Evolutionary conservation across 2,329 filamentous ascomycete genomes (phyloP).

Genomic region (Metarhizium rileyi): DNA sequence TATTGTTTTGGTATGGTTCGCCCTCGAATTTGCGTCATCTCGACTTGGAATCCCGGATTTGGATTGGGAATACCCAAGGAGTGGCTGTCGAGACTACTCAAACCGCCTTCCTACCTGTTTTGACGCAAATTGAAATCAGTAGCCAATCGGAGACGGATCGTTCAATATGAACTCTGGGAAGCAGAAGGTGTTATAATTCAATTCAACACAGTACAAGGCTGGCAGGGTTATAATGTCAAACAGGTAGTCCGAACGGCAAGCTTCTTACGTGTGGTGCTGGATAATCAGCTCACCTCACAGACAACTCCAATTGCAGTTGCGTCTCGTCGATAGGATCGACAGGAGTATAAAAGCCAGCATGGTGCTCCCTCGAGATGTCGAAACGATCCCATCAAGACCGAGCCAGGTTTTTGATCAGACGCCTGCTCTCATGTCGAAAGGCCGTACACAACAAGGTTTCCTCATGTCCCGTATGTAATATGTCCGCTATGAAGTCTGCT

Average conservation of each 20-base stretch:
- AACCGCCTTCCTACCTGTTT: not conserved
- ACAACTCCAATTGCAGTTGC: not conserved
- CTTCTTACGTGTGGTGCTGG: not conserved
- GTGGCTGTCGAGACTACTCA: not conserved
- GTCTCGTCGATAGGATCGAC: not conserved
- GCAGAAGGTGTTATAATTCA: too few relatives aligned
- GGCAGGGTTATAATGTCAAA: constrained; percentile 1
- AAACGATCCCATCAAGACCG: not conserved
- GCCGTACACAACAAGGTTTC: too few relatives aligned
- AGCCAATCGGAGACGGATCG: not conserved
- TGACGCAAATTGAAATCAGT: not conserved
- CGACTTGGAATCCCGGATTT: not conserved
- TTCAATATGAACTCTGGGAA: not conserved
- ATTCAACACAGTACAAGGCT: too few relatives aligned
- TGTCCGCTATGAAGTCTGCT: constrained; percentile 22
- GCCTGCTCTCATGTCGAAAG: not conserved
- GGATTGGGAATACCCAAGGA: not conserved
- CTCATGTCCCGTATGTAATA: not conserved
- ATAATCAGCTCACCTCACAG: not conserved
- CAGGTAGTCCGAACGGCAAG: constrained; percentile 7
- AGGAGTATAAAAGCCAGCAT: not conserved
- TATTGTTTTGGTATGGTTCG: not conserved
- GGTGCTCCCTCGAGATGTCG: not conserved
- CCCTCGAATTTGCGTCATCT: not conserved
- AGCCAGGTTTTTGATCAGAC: not conserved